Evolutionary conservation across 2,329 filamentous ascomycete species (phyloP), one percentile per base, ranked within the genome.

Genomic region (Penicillium expansum): DNA sequence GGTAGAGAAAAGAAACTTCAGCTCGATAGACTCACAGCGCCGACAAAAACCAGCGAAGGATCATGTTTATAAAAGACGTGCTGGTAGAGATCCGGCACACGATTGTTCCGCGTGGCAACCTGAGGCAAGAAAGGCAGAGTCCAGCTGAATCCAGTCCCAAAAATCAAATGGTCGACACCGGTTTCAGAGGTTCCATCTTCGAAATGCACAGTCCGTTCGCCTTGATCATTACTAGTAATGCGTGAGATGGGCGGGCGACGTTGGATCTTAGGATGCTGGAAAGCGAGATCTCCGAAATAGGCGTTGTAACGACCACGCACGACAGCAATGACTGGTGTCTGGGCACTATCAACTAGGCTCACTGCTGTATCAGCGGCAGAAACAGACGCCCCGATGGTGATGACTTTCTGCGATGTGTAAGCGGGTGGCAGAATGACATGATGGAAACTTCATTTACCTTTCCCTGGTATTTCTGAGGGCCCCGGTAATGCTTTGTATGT

Each of bases 91-190:
- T 73, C 69, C 1, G 67, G 69, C 0, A 74, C 63, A 1, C 69
- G 67, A 16, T 74, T 73, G 47, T 74, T 74, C 11, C 65, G 59
- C 2, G 67, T 70, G 8, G 62, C 27, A 0, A 87, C 74, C 1
- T 77, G 66, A 0, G 82, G 82, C 0, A 87, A 67, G 65, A 87
- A 88, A 0, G 85, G 85, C 0, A 88, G 67, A 0, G 83, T 84
- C 84, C 84, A 88, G 27, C 77, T 80, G 68, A 87, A 88, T 0
- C 86, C 86, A 0, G 86, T 89, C 22, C 85, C 86, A 57, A 89
- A 86, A 60, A 89, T 82, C 59, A 89, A 77, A 62, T 82, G 68
- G 67, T 89, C 86, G 14, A 89, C 81, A 18, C 81, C 74, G 0
- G 75, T 60, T 7, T 85, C 75, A 0, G 67, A 74, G 1, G 74